phyloP scores from a whole-genome alignment of 1,139 yeast genomes.

The Tardiomyces digboiensis region DNA sequence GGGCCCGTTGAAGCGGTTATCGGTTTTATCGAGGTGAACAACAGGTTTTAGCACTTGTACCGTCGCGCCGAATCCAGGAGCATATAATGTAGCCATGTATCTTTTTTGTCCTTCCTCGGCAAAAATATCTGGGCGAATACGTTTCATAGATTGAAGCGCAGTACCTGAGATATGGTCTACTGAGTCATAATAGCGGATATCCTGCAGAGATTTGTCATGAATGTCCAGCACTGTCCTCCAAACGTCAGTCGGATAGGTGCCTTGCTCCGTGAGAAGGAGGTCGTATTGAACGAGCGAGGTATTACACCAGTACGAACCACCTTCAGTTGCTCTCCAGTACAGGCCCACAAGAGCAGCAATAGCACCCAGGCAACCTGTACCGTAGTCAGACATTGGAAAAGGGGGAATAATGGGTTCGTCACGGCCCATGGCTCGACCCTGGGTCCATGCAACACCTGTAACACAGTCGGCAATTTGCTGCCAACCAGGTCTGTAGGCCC shows the following conservation, averaged over 20 bases:
- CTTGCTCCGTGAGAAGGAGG: constrained; percentile 25
- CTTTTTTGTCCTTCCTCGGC: constrained; percentile 9
- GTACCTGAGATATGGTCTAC: constrained; percentile 26
- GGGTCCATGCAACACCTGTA: constrained; percentile 29
- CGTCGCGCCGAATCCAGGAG: constrained; percentile 22
- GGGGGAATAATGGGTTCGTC: constrained; percentile 30
- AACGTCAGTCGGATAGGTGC: constrained; percentile 18
- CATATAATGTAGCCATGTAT: constrained; percentile 19
- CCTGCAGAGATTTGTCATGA: constrained; percentile 15
- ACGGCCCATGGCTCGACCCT: constrained; percentile 24
- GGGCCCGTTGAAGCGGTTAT: constrained; percentile 21
- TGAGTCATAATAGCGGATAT: constrained; percentile 24
- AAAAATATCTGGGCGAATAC: constrained; percentile 18
- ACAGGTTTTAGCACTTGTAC: constrained; percentile 27
- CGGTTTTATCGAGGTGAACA: constrained; percentile 18
- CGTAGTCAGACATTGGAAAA: constrained; percentile 31
- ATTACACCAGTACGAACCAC: constrained; percentile 29
- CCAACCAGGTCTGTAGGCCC: constrained; percentile 30
- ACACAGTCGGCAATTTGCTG: constrained; percentile 31
- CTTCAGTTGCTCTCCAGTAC: constrained; percentile 21
- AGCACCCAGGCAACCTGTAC: constrained; percentile 30
- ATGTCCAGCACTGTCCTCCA: constrained; percentile 18
- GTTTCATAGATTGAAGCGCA: constrained; percentile 19
- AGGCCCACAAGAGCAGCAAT: constrained; percentile 25
- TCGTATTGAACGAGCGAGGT: constrained; percentile 29